Evolutionary conservation across 352 stramenopile genomes (phyloP), one percentile per base, ranked within the genome.

Genomic region (Globisporangium rhizosaccharum): DNA sequence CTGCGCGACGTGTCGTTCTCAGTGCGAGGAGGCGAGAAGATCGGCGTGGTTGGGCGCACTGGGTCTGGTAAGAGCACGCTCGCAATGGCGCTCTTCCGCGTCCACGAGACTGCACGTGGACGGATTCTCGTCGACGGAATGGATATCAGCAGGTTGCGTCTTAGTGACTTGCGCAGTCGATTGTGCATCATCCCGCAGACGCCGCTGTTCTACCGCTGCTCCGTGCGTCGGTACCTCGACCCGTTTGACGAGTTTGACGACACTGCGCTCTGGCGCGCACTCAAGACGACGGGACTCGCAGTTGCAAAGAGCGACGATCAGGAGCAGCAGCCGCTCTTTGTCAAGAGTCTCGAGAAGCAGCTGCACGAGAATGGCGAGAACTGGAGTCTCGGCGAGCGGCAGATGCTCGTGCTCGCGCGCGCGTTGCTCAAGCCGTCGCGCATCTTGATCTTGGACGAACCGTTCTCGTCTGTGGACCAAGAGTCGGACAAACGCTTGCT

Each of bases 161-260:
- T 61, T 10, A 44, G 83, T 18, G 58, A 54, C 3, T 51, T 83
- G 25, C 71, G 73, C 39, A 71, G 62, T 3, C 73, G 71, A 15
- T 53, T 85, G 25, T 72, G 56, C n/a, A 81, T 85, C 37, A 71
- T 98, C 42, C 94, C 96, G 6, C 68, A 85, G 64, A 89, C 97
- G 52, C 94, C 94, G 39, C 78, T 98, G 12, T 72, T 98, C 53
- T 98, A 98, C 61, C 79, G 75, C 18, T 94, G 93, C 18, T 93
- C 79, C 15, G 73, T 98, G 20, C 80, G 90, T 15, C 82, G 76
- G 39, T 98, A 98, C 68, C 63, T 98, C 6, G 92, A 98, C 68
- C 93, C 93, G 47, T 97, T 96, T 50, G 55, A 73, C 20, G 62
- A 90, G 56, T 89, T 83, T 61, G 73, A 60, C 15, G 87, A 96